Conservation (phyloP, 2,329 filamentous ascomycete genomes). For the Chrysoporthe puriensis region DNA sequence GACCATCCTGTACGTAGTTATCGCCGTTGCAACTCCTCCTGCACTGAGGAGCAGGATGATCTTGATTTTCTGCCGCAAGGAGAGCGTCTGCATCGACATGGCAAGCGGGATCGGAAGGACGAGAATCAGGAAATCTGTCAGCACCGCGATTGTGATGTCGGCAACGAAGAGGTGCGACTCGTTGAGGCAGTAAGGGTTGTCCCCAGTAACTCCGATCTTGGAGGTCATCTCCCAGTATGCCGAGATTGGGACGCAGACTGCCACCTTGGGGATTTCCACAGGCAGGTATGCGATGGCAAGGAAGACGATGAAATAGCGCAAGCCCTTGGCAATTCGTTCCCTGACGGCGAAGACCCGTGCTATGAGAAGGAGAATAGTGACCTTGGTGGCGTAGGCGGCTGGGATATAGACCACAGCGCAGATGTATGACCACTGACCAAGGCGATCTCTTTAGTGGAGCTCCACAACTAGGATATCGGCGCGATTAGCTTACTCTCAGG, state of each 20-base stretch:
- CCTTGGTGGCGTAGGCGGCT: slow-evolving; percentile 33
- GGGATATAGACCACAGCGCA: slow-evolving; percentile 32
- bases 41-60: slow-evolving; percentile 38
- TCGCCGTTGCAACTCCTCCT: slow-evolving; percentile 34
- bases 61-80: slow-evolving; percentile 38
- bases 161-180: slow-evolving; percentile 39
- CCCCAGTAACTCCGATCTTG: slow-evolving; percentile 20
- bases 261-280: slow-evolving; percentile 27
- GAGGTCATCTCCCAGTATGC: slow-evolving; percentile 32
- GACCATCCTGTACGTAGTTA: slow-evolving; percentile 37
- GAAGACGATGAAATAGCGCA: slow-evolving; percentile 30
- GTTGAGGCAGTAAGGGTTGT: slow-evolving; percentile 35
- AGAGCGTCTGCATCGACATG: slow-evolving; percentile 36
- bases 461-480: not conserved
- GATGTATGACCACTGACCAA: slow-evolving; percentile 24
- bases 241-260: slow-evolving; percentile 32
- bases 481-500: not conserved
- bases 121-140: slow-evolving; percentile 41
- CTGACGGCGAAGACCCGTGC: slow-evolving; percentile 33
- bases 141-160: slow-evolving; percentile 38
- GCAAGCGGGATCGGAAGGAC: slow-evolving; percentile 39
- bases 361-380: slow-evolving; percentile 35
- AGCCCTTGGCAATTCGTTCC: slow-evolving; percentile 25
- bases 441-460: not conserved
- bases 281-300: slow-evolving; percentile 29